phyloP scores from a whole-genome alignment of 2,329 filamentous ascomycete species.

The Penicillium hordei region DNA sequence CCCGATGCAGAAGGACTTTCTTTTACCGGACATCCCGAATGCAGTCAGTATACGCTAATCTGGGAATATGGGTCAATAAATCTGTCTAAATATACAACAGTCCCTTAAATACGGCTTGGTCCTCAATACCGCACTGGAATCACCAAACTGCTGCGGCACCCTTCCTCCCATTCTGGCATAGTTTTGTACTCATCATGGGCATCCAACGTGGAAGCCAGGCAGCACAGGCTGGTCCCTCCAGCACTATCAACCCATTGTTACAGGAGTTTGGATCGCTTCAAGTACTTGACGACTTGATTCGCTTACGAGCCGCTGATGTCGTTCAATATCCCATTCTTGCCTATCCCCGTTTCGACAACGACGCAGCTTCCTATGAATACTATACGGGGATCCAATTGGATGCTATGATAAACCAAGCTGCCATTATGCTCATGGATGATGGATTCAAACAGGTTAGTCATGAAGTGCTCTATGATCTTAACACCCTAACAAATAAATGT shows the following conservation, averaged over 20 bases:
- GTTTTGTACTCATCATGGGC: constrained; percentile 15
- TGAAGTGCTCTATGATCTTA: accelerated
- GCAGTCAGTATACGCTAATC: constrained; percentile 11
- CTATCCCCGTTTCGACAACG: constrained; percentile 38
- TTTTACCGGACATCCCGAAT: constrained; percentile 15
- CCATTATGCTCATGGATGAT: constrained; percentile 31
- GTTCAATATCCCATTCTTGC: constrained; percentile 46
- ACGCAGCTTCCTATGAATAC: constrained; percentile 39
- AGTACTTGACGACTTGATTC: constrained; percentile 46
- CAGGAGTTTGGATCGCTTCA: constrained; percentile 41
- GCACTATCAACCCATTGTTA: constrained; percentile 19
- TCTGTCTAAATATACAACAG: neutral
- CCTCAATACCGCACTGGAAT: neutral
- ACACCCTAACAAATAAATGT: neutral
- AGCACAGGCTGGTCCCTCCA: constrained; percentile 11
- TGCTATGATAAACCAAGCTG: constrained; percentile 36
- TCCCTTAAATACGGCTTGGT: constrained; percentile 3
- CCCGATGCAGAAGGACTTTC: constrained; percentile 9
- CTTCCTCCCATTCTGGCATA: neutral
- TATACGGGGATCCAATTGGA: constrained; percentile 45
- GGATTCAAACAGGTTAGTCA: constrained; percentile 29
- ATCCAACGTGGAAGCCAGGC: constrained; percentile 18
- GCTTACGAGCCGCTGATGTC: constrained; percentile 39
- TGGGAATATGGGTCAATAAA: neutral
- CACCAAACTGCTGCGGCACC: neutral